Base-by-base conservation (phyloP, 2,329 filamentous ascomycete species). In the Leptodontidium sp. region DNA sequence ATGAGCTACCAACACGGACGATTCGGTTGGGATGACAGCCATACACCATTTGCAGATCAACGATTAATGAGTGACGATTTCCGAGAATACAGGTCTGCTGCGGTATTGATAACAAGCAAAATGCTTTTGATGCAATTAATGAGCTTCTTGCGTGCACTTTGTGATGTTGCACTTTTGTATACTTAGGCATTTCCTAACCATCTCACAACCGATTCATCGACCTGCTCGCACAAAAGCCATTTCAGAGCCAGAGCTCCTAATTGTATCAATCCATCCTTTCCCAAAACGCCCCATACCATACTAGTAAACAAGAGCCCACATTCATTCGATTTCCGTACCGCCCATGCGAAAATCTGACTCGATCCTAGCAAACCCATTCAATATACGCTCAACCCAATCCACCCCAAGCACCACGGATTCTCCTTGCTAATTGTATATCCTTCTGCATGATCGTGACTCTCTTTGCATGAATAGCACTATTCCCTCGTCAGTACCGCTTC, bases 391-490 rank as follows among this genome's bases (percentile, higher is more conserved):
- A 87, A 82, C 81, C 91, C 82, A 82, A 85, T 75, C 91, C 91
- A 58, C 90, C 92, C 91, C 91, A 94, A 57, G 90, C 87, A 14
- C 92, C 92, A 63, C 92, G 85, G 81, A 95, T 94, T 73, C 92
- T 84, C 76, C 92, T 85, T 24, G 95, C 95, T 70, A 98, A 87
- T 82, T 98, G 95, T 76, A 99, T 97, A 81, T 98, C 96, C 83
- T 97, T 97, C 81, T 96, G 94, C 93, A 97, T 95, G 76, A 98
- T 97, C 49, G 95, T 98, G 64, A 98, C 94, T 79, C 95, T 87
- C 84, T 97, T 98, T 71, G 95, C 96, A 82, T 98, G 95, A 76
- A 98, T 94, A 71, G 95, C 96, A 83, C 63, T 65, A 24, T 35
- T n/a, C 5, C 9, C 35, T 17, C 12, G 35, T 64, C 49, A 64